phyloP scores from a whole-genome alignment of 768 basidiomycete genomes.

The Nidularia pulvinata region DNA sequence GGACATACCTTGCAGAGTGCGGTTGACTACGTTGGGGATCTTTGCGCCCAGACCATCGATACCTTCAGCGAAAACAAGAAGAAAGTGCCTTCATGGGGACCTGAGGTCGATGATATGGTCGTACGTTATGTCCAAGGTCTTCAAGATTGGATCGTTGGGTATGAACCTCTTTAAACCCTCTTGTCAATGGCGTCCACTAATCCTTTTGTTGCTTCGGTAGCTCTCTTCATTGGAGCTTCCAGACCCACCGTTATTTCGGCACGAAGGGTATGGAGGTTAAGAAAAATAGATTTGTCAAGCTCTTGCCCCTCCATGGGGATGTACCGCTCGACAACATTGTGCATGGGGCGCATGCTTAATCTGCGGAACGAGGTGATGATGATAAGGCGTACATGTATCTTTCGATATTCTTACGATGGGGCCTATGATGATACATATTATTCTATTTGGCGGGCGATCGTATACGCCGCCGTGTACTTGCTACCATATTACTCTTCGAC shows the following conservation, averaged over 20 bases:
- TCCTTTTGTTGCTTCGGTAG: constrained; percentile 15
- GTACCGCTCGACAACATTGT: not conserved
- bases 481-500: not conserved
- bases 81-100: constrained; percentile 61
- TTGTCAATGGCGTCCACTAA: constrained; percentile 1
- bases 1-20: constrained; percentile 60
- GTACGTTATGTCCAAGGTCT: constrained; percentile 59
- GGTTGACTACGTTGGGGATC: constrained; percentile 61
- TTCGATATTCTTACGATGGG: too few species aligned
- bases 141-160: constrained; percentile 73
- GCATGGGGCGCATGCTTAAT: too few species aligned
- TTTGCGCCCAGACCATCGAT: constrained; percentile 56
- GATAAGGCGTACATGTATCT: too few species aligned
- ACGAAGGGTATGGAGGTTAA: constrained; percentile 53
- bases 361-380: too few species aligned
- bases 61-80: constrained; percentile 45
- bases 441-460: too few species aligned
- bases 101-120: constrained; percentile 59
- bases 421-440: too few species aligned
- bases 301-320: constrained; percentile 33
- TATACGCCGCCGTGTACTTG: not conserved
- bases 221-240: constrained; percentile 72
- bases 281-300: constrained; percentile 46
- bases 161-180: constrained; percentile 9
- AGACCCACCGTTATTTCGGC: constrained; percentile 71